Base-by-base conservation (phyloP, 2,329 filamentous ascomycete genomes). In the Alternaria triticina region DNA sequence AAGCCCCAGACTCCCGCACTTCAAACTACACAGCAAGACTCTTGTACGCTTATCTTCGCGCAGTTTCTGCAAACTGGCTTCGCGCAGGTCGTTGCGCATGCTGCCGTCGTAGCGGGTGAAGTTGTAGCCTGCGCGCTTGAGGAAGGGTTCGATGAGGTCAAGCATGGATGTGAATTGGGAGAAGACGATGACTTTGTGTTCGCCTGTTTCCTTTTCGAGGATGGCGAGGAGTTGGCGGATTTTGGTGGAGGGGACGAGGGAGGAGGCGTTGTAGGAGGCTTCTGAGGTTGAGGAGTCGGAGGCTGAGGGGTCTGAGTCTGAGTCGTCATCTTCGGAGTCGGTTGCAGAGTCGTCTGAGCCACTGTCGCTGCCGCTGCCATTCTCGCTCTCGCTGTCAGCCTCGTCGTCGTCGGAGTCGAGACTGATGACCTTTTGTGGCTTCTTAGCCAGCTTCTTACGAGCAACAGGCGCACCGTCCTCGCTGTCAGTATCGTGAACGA, bases 81-180 rank as follows among this genome's bases (percentile, higher is more conserved):
- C 96, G 57, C 96, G 93, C 58, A 89, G 88, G 74, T 98, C 95
- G 77, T 97, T 97, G 76, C 89, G 89, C 96, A 99, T 99, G 72
- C 89, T 89, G 59, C 96, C 96, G 77, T 99, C 96, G 80, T 99
- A 99, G 58, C 96, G 91, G 15, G 92, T 92, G 76, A 91, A 97
- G 64, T 86, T 87, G 79, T 97, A 90, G 13, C 89, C 88, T 13
- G 91, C 89, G 52, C 89, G 86, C 49, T 86, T 86, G 63, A 99
- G 85, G 81, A 98, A 97, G 3, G 96, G 96, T 77, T 98, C 94
- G 66, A 99, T 90, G 27, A 98, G 89, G 82, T 98, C 92, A 49
- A 99, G 89, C 96, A 99, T 99, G 0, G 93, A 96, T 0, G 96
- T 99, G 82, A 99, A 99, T 74, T 98, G 93, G 2, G 94, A 97